A percentile compares a stretch with the other conserved stretches of the same genome.
phyloP scores from a whole-genome alignment of 441 rosid genomes.

The Sinapis alba region DNA sequence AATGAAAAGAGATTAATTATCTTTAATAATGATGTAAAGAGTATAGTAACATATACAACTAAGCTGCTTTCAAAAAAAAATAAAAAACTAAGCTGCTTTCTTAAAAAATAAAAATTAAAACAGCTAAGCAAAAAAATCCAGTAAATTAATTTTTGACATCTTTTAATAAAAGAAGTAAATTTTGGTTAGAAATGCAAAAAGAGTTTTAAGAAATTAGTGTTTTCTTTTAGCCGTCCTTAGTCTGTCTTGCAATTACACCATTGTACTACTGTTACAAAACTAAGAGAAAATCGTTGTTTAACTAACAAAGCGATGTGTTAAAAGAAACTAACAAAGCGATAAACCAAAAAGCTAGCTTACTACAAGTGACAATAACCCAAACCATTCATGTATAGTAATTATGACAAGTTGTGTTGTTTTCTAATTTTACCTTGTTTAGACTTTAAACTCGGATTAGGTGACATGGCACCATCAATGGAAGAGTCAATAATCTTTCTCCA shows the following conservation, averaged over 20 bases:
- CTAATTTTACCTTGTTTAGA: not conserved
- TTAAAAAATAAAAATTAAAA: too few species aligned
- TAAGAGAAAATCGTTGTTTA: constrained; percentile 14
- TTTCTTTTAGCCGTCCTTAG: not conserved
- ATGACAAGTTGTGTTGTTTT: not conserved
- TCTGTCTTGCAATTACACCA: not conserved
- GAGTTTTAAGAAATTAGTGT: not conserved
- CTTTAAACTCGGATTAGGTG: constrained; percentile 2
- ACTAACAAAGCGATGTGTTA: constrained; percentile 22
- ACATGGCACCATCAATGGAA: constrained; percentile 19
- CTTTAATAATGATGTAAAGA: not conserved
- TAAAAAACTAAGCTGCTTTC: not conserved
- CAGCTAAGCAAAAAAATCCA: not conserved
- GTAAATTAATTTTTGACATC: not conserved
- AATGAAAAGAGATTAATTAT: not conserved
- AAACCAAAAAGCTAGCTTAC: not conserved
- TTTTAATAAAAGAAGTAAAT: not conserved
- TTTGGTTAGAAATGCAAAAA: not conserved
- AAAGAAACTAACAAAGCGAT: constrained; percentile 19
- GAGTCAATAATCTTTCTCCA: constrained; percentile 4
- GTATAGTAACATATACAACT: not conserved
- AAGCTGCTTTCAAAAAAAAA: too few species aligned
- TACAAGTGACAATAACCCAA: not conserved
- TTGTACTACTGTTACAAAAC: not conserved
- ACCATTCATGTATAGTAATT: not conserved